Evolutionary conservation across 768 basidiomycete species (phyloP), one percentile per base, ranked within the genome.

Genomic region (Kwoniella sp.): DNA sequence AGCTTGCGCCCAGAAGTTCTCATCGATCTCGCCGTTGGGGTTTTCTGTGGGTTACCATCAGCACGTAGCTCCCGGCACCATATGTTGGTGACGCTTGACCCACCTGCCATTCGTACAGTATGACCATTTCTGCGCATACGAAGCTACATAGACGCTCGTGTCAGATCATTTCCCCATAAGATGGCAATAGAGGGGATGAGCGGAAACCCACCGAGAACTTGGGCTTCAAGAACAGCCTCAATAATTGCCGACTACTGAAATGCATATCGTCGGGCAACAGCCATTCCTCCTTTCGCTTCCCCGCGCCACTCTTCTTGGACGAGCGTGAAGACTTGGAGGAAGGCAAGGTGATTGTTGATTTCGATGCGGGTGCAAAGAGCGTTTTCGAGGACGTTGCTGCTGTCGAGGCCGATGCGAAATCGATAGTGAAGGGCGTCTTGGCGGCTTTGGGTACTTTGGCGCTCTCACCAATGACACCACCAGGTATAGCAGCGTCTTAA

Each of bases 191-290:
- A 63, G 34, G 8, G 12, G 34, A 15, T 4, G 37, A 34, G 12
- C n/a, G 23, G 3, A 67, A 17, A 82, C 90, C 54, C 78, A 97
- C 93, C 60, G 88, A 88, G 77, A 94, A 97, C 78, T 93, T 93
- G 37, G 95, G 95, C 81, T 99, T 99, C 76, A 96, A 81, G 84
- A 98, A 99, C 55, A 99, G 81, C 7, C 93, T 89, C 22, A 99
- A 86, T 13, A 99, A 85, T 72, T 96, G 91, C 69, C 88, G 84
- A 75, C 89, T 92, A 29, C 90, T 90, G 80, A 99, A 99, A 80
- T 97, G 94, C 90, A 95, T 94, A 78, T 99, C 96, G 73, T 97
- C 93, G 1, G 96, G 96, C 50, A 98, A 83, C 8, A 87, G 85
- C 83, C 87, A 84, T 81, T 85, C 71, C 80, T 85, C 83, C 81